Percentiles rank a stretch among this genome's conserved stretches.
Evolutionary conservation across 139 green algal species (phyloP).

Genomic region (Coccomyxa sp.): DNA sequence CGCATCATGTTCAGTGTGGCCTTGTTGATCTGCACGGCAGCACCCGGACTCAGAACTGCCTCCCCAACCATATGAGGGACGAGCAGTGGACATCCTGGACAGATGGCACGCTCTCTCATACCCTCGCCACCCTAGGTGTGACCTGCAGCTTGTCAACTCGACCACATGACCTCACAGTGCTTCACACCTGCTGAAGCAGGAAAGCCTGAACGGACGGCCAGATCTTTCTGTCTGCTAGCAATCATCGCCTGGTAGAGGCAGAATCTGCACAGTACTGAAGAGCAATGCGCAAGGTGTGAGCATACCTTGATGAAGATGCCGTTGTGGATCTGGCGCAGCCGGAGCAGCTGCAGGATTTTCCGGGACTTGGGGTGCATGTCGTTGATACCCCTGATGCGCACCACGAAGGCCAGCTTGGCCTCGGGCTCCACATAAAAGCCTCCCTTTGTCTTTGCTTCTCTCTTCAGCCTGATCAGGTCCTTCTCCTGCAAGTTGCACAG

Average conservation of each 20-base stretch:
- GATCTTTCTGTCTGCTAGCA: no score
- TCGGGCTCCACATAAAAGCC: conserved; percentile 96
- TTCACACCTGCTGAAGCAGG: no score
- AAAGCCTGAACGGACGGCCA: no score
- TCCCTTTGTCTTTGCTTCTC: conserved; percentile 81
- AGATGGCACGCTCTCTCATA: no score
- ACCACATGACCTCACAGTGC: no score
- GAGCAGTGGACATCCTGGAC: no score
- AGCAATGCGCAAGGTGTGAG: neutral
- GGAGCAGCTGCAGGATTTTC: conserved; percentile 98
- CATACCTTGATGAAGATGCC: conserved; percentile 91
- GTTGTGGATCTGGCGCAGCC: conserved; percentile 98
- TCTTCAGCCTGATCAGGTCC: conserved; percentile 87
- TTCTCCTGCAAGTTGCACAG: no score
- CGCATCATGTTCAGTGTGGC: conserved; percentile 94
- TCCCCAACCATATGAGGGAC: no score
- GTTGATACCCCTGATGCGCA: conserved; percentile 96
- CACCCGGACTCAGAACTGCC: no score
- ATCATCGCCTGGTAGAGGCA: neutral
- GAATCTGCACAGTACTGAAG: neutral
- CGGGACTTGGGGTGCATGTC: conserved; percentile 93
- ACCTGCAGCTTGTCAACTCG: no score
- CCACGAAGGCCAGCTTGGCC: conserved; percentile 93
- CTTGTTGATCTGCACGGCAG: conserved; percentile 94
- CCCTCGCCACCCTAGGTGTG: no score